Percentiles rank a stretch among this genome's conserved stretches.
Conservation (phyloP, 2,329 filamentous ascomycete genomes). For the Sporothrix mexicana region DNA sequence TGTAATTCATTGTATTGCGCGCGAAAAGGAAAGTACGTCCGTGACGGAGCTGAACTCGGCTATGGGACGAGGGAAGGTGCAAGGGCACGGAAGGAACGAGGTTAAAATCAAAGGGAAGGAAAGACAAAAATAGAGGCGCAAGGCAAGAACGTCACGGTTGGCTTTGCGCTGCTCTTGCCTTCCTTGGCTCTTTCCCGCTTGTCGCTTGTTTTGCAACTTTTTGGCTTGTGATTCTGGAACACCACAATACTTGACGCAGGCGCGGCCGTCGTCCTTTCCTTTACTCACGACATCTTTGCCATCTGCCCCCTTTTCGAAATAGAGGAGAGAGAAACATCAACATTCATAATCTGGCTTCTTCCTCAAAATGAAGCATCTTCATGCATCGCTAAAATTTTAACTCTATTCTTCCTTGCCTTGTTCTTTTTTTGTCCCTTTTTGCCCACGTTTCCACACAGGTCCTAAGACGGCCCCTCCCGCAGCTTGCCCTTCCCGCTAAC, state of each 20-base stretch:
- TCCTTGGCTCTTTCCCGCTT: constrained; percentile 5
- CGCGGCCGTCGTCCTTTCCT: background rate
- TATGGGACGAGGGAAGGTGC: background rate
- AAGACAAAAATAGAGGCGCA: constrained; percentile 5
- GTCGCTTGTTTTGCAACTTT: background rate
- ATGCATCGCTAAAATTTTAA: constrained; percentile 14
- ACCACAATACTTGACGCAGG: constrained; percentile 20
- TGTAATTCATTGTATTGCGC: background rate
- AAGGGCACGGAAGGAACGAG: constrained; percentile 7
- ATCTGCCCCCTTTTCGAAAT: background rate
- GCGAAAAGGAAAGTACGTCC: constrained; percentile 11
- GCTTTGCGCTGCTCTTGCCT: background rate
- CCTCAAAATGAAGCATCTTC: background rate
- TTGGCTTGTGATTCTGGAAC: constrained; percentile 27
- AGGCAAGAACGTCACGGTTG: background rate
- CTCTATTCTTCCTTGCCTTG: constrained; percentile 17
- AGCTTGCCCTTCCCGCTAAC: constrained; percentile 15
- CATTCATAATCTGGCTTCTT: background rate
- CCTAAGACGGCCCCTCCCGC: constrained; percentile 25
- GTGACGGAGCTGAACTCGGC: constrained; percentile 4
- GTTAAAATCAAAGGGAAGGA: background rate
- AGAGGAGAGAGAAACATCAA: background rate
- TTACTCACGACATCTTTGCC: background rate
- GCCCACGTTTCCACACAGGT: background rate
- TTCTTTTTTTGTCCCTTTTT: background rate